A percentile compares a stretch with the other conserved stretches of the same genome.
Conservation (phyloP, 768 basidiomycete species). For the Coprinopsis strossmayeri region DNA sequence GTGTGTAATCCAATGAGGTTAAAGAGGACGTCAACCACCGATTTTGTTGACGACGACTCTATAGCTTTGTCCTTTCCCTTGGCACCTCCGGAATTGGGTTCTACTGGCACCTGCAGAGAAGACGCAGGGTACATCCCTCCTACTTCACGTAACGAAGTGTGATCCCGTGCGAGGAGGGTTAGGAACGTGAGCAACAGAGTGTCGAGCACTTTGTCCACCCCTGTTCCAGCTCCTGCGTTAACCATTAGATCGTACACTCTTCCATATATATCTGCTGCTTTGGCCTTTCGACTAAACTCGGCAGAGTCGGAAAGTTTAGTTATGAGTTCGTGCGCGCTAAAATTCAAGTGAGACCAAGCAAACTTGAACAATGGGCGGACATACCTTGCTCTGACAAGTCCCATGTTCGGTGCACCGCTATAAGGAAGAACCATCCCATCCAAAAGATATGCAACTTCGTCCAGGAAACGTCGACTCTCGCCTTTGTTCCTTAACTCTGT, state of each 20-base stretch:
- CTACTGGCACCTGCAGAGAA: neutral
- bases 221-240: constrained; percentile 46
- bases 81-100: neutral
- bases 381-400: constrained; percentile 65
- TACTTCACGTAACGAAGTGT: constrained; percentile 48
- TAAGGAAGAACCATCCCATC: constrained; percentile 62
- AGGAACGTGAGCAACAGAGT: constrained; percentile 55
- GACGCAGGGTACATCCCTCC: constrained; percentile 16
- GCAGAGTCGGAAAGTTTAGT: constrained; percentile 58
- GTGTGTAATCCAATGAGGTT: constrained; percentile 27
- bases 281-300: constrained; percentile 76
- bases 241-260: constrained; percentile 64
- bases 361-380: constrained; percentile 4
- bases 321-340: constrained; percentile 70
- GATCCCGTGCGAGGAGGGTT: constrained; percentile 56
- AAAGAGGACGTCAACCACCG: constrained; percentile 38
- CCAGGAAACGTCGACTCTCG: constrained; percentile 71
- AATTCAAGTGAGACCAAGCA: neutral
- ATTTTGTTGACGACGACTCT: too few relatives aligned
- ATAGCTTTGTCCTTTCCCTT: constrained; percentile 11
- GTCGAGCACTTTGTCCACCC: constrained; percentile 45
- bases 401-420: constrained; percentile 23
- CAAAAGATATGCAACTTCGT: constrained; percentile 81
- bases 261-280: constrained; percentile 64
- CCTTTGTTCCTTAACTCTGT: constrained; percentile 78